Evolutionary conservation across 345 rosid species (phyloP).

Genomic region (Erodium maritimum): DNA sequence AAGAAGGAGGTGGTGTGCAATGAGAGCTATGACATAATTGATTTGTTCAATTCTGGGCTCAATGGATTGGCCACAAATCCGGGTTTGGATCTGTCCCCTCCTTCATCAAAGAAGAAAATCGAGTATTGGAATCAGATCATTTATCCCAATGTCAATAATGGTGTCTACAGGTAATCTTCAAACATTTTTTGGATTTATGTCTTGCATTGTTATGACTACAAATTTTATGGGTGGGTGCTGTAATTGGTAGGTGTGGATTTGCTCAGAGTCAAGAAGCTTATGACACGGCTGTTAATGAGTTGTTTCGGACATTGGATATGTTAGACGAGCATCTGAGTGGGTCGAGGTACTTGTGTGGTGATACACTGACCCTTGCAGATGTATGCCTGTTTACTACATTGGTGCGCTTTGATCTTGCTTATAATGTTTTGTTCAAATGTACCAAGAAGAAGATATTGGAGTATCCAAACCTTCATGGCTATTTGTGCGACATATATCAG

Average conservation of each 20-base stretch:
- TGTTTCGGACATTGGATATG: conserved; percentile 48
- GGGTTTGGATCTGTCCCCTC: conserved; percentile 48
- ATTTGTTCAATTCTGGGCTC: conserved; percentile 53
- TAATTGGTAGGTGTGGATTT: conserved; percentile 56
- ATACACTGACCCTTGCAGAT: conserved; percentile 47
- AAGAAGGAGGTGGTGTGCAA: conserved; percentile 59
- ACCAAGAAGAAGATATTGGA: conserved; percentile 70
- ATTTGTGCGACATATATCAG: conserved; percentile 71
- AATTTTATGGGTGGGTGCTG: no score
- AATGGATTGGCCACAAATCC: conserved; percentile 40
- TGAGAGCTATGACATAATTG: conserved; percentile 71
- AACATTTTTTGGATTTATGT: background rate
- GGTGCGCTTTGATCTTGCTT: conserved; percentile 67
- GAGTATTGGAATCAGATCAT: conserved; percentile 61
- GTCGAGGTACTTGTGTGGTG: conserved; percentile 69
- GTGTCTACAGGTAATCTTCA: conserved; percentile 56
- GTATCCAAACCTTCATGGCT: conserved; percentile 54
- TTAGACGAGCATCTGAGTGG: conserved; percentile 43
- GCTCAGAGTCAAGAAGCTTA: conserved; percentile 84
- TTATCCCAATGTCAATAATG: conserved; percentile 70
- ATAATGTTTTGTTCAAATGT: conserved; percentile 74
- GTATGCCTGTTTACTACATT: conserved; percentile 77
- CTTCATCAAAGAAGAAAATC: conserved; percentile 32
- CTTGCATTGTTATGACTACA: background rate
- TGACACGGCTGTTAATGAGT: conserved; percentile 48